Evolutionary conservation across 2,329 filamentous ascomycete genomes (phyloP).

Genomic region (Pseudogymnoascus sp.): DNA sequence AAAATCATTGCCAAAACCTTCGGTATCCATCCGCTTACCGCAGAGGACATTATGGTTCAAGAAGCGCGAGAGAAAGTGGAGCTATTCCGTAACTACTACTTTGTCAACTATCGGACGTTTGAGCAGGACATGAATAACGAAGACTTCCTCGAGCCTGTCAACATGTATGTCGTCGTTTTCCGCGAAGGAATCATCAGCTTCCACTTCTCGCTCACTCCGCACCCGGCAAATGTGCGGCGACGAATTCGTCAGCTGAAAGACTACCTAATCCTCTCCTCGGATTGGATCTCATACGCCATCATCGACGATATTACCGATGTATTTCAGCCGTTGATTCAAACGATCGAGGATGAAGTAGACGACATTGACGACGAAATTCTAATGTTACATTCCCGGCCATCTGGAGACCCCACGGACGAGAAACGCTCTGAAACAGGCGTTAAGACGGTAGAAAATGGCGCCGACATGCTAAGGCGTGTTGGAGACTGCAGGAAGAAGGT

Average conservation of each 20-base stretch:
- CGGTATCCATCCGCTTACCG: constrained; percentile 88
- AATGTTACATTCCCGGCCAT: constrained; percentile 57
- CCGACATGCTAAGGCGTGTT: constrained; percentile 85
- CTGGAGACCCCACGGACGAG: constrained; percentile 35
- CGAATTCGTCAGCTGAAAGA: constrained; percentile 89
- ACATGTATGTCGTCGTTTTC: constrained; percentile 97
- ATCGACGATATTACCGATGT: constrained; percentile 98
- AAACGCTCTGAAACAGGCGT: constrained; percentile 39
- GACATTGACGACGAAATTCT: constrained; percentile 92
- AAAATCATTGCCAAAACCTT: constrained; percentile 86
- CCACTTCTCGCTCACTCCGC: constrained; percentile 92
- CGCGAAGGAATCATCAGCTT: constrained; percentile 92
- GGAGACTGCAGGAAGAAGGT: constrained; percentile 95
- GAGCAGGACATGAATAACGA: constrained; percentile 88
- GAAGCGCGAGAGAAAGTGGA: constrained; percentile 98
- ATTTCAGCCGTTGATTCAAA: constrained; percentile 84
- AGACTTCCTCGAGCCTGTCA: constrained; percentile 87
- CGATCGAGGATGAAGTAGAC: constrained; percentile 92
- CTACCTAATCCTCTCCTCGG: constrained; percentile 83
- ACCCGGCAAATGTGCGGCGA: constrained; percentile 89
- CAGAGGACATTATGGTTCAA: constrained; percentile 95
- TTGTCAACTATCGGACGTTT: constrained; percentile 96
- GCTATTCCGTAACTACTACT: constrained; percentile 95
- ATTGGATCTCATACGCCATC: constrained; percentile 97
- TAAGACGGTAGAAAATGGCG: constrained; percentile 38